Base-by-base conservation (phyloP, 176 grass and related monocot genomes). In the Carex kokanica region DNA sequence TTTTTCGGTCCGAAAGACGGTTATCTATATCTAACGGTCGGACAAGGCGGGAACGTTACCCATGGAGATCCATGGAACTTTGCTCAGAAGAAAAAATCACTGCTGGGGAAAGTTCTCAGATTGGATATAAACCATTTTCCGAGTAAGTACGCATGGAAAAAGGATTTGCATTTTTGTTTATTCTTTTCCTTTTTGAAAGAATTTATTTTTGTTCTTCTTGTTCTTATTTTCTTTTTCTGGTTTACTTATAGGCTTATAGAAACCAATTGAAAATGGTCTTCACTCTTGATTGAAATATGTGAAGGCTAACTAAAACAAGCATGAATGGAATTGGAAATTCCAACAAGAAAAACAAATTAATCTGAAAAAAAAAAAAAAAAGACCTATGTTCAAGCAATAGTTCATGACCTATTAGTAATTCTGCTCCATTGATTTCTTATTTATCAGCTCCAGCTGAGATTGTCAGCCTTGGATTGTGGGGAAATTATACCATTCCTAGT, bases 31-130 rank as follows among this genome's bases (percentile, higher is more conserved):
- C 82, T 89, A 25, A 70, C 85, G 52, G 73, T 60, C 24, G 88
- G 88, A 74, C 51, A 84, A 62, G 88, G 88, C 5, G 88, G 88
- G 18, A 86, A 78, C 8, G 34, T 3, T n/a, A 74, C 71, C 23
- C 0, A 74, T 15, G 84, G 88, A 16, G 88, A 89, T 83, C 84
- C 88, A 68, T 89, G 67, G 59, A 89, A 89, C 43, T 89, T 89
- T 53, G 9, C 84, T 86, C 88, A 89, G 57, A 89, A 89, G 58
- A 89, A 89, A 60, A 80, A 72, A 43, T 79, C 84, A 32, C 40
- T 89, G 36, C 80, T 89, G 24, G 88, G 88, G 60, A 89, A 89
- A 84, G 68, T 83, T 45, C 73, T 86, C 79, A 84, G 88, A 52
- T 10, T 89, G 10, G 71, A 89, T 16, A 45, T 89, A 64, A 55